Conservation (phyloP, 192 early-diverging fungal genomes). For the Rhizophlyctis rosea region DNA sequence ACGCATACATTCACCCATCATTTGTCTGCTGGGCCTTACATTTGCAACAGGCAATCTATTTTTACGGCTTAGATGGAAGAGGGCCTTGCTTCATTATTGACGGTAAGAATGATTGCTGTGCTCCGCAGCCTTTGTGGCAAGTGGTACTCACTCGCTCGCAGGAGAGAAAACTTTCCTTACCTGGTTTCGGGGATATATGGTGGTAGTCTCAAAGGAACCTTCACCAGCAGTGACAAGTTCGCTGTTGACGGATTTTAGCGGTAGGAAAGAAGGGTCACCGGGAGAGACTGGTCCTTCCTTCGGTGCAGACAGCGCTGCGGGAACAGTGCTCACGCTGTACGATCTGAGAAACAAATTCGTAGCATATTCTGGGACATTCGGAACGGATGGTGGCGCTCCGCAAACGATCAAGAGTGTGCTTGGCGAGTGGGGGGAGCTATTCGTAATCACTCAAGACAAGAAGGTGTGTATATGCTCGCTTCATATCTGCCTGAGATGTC, state of each 20-base stretch:
- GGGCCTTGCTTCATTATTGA: slow-evolving; percentile 92
- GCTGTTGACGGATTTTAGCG: no score
- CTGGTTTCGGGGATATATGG: slow-evolving; percentile 73
- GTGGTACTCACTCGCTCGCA: slow-evolving; percentile 31
- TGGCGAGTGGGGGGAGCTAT: slow-evolving; percentile 87
- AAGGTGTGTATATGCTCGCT: slow-evolving; percentile 45
- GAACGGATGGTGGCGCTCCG: slow-evolving; percentile 14
- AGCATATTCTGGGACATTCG: slow-evolving; percentile 78
- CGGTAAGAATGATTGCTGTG: slow-evolving; percentile 36
- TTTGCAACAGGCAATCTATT: slow-evolving; percentile 72
- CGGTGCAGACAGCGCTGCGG: slow-evolving; percentile 18
- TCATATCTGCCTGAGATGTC: not conserved
- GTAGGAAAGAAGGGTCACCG: no score
- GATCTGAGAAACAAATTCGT: slow-evolving; percentile 92
- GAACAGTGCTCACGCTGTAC: slow-evolving; percentile 70
- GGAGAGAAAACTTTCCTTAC: slow-evolving; percentile 62
- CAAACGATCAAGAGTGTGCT: slow-evolving; percentile 58
- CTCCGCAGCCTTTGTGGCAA: slow-evolving; percentile 35
- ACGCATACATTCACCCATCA: not conserved
- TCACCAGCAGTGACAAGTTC: no score
- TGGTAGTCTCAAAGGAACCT: slow-evolving; percentile 57
- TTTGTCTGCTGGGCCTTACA: not conserved
- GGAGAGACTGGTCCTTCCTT: not conserved
- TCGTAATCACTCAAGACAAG: slow-evolving; percentile 74
- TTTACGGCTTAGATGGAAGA: slow-evolving; percentile 86